A percentile compares a stretch with the other conserved stretches of the same genome.
These are phyloP conservation scores for Russula vinacea DNA, from an alignment of 768 basidiomycete species.

Conservation along the genomic window DNA sequence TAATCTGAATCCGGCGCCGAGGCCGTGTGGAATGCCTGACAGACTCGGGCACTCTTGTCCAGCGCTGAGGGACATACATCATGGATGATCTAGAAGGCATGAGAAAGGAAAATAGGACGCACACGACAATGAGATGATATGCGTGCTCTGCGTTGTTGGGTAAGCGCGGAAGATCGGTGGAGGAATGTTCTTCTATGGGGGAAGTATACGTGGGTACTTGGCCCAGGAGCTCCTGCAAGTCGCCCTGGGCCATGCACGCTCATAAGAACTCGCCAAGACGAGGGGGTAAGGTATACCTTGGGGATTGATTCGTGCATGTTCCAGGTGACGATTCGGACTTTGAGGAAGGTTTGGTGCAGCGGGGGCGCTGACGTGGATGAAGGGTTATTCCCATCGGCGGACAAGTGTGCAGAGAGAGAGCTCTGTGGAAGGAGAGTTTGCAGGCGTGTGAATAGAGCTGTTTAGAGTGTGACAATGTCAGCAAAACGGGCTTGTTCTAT, in stretches of 20 bases:
- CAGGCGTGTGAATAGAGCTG: conserved; percentile 46
- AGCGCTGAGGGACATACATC: conserved; percentile 42
- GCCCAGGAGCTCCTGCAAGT: conserved; percentile 69
- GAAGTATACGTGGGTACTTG: conserved; percentile 47
- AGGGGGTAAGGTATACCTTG: conserved; percentile 46
- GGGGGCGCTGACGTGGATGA: conserved; percentile 30
- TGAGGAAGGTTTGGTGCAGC: conserved; percentile 48
- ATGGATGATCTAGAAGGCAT: conserved; percentile 5
- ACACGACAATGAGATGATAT: conserved; percentile 79
- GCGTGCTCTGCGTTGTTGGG: conserved; percentile 55
- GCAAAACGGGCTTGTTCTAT: background rate
- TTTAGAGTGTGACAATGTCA: conserved; percentile 12
- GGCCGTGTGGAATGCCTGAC: conserved; percentile 75
- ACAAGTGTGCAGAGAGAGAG: conserved; percentile 30
- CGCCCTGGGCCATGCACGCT: conserved; percentile 48
- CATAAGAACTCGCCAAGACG: background rate
- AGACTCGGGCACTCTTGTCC: conserved; percentile 83
- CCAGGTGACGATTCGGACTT: conserved; percentile 72
- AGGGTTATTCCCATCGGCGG: conserved; percentile 32
- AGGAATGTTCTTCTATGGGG: conserved; percentile 29
- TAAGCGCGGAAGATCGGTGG: conserved; percentile 46
- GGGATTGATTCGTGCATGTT: conserved; percentile 85
- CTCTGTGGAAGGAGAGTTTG: conserved; percentile 49
- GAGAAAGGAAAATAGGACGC: conserved; percentile 34
- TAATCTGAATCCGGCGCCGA: conserved; percentile 75